Conservation (phyloP, 2,329 filamentous ascomycete genomes). For the Daldinia sp. region DNA sequence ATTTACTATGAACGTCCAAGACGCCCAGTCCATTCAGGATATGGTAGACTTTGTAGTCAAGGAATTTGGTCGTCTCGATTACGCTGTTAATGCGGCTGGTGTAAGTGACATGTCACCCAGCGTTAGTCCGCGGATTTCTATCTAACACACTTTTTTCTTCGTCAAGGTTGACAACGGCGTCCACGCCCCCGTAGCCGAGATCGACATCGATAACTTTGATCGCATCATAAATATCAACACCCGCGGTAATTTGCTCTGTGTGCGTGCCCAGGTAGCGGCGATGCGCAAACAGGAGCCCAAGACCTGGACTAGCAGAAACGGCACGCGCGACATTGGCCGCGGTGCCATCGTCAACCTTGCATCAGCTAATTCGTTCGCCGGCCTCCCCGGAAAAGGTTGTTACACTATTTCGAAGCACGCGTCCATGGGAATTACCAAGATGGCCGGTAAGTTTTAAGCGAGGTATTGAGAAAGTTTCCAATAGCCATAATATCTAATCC, state of each 20-base stretch:
- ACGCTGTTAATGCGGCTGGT: constrained; percentile 42
- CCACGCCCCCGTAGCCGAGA: background rate
- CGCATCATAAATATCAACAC: background rate
- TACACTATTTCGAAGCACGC: background rate
- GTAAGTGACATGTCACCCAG: constrained; percentile 24
- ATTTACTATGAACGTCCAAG: constrained; percentile 37
- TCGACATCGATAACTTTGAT: background rate
- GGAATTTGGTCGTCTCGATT: constrained; percentile 42
- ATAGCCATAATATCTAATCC: constrained; percentile 27
- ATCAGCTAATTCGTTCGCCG: background rate
- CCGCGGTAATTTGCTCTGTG: background rate
- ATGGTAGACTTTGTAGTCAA: constrained; percentile 42
- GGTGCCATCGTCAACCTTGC: background rate
- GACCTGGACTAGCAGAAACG: background rate
- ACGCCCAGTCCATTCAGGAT: constrained; percentile 36
- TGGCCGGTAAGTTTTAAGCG: background rate
- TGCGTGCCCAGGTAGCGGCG: background rate
- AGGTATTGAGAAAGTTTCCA: background rate
- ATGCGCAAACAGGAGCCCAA: background rate
- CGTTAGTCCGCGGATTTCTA: constrained; percentile 23
- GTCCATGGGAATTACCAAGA: background rate
- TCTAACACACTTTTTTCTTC: background rate
- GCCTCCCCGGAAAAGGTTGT: background rate
- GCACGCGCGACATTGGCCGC: background rate
- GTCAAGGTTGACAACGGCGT: background rate